These are phyloP conservation scores for Coprinopsis strossmayeri DNA, from an alignment of 768 basidiomycete genomes.

Conservation along the genomic window DNA sequence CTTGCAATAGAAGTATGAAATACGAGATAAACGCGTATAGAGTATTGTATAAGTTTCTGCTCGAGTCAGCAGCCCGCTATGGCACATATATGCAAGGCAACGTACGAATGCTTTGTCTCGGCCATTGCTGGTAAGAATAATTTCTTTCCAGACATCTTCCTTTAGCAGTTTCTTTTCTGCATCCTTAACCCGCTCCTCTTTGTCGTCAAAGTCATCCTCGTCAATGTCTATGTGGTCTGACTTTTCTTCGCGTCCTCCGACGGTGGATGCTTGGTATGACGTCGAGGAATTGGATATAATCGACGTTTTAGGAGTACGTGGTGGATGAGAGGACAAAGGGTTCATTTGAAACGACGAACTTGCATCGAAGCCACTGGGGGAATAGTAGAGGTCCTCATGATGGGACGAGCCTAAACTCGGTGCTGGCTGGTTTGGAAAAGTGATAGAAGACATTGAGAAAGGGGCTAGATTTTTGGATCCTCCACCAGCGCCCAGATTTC, in stretches of 20 bases:
- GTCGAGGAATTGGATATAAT: slow-evolving; percentile 32
- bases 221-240: slow-evolving; percentile 29
- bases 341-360: slow-evolving; percentile 73
- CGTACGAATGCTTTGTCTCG: slow-evolving; percentile 83
- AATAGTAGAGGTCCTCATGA: slow-evolving; percentile 47
- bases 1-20: slow-evolving; percentile 53
- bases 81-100: too few species aligned
- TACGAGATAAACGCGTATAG: slow-evolving; percentile 65
- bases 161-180: slow-evolving; percentile 41
- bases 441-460: slow-evolving; percentile 58
- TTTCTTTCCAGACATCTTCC: slow-evolving; percentile 77
- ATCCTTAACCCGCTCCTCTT: slow-evolving; percentile 37
- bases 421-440: slow-evolving; percentile 42
- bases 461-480: not conserved
- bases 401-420: slow-evolving; percentile 19
- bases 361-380: slow-evolving; percentile 48
- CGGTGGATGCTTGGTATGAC: slow-evolving; percentile 33
- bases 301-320: slow-evolving; percentile 65
- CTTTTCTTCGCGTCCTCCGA: slow-evolving; percentile 38
- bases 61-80: too few species aligned
- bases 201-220: slow-evolving; percentile 43
- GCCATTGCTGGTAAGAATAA: slow-evolving; percentile 70
- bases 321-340: slow-evolving; percentile 72
- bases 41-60: slow-evolving; percentile 86
- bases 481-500: slow-evolving; percentile 7